Percentiles rank a stretch among this genome's conserved stretches.
Evolutionary conservation across 305 asterid species (phyloP).

Genomic region (Fraxinus angustifolia): DNA sequence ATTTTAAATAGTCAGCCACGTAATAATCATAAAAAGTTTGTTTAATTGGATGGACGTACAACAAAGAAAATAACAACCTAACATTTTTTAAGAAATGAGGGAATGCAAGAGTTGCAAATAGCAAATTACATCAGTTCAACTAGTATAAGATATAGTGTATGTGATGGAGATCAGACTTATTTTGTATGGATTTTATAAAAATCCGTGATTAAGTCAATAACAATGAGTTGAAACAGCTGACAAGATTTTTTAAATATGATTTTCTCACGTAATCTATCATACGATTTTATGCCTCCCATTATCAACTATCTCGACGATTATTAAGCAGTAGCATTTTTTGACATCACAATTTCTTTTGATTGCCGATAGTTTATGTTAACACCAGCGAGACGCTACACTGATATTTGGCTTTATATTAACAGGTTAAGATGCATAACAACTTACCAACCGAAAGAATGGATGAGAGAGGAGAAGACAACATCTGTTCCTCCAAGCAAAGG

Average conservation of each 20-base stretch:
- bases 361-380: background rate
- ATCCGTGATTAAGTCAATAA: background rate
- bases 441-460: constrained; percentile 98
- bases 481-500: constrained; percentile 99
- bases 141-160: background rate
- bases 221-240: constrained; percentile 1
- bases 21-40: background rate
- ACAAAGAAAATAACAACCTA: background rate
- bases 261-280: constrained; percentile 4
- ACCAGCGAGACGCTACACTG: background rate
- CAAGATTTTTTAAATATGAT: background rate
- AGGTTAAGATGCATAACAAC: constrained; percentile 25
- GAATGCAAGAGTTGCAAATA: background rate
- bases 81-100: background rate
- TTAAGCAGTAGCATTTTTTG: background rate
- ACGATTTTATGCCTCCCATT: background rate
- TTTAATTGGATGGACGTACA: background rate
- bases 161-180: background rate
- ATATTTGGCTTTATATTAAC: constrained; percentile 4
- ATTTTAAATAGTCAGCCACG: background rate
- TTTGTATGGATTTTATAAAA: background rate
- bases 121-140: background rate
- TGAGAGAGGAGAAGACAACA: constrained; percentile 84
- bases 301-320: background rate
- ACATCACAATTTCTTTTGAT: background rate